A percentile compares a stretch with the other conserved stretches of the same genome.
Conservation (phyloP, 352 stramenopile genomes). For the Phytopythium delawarense region DNA sequence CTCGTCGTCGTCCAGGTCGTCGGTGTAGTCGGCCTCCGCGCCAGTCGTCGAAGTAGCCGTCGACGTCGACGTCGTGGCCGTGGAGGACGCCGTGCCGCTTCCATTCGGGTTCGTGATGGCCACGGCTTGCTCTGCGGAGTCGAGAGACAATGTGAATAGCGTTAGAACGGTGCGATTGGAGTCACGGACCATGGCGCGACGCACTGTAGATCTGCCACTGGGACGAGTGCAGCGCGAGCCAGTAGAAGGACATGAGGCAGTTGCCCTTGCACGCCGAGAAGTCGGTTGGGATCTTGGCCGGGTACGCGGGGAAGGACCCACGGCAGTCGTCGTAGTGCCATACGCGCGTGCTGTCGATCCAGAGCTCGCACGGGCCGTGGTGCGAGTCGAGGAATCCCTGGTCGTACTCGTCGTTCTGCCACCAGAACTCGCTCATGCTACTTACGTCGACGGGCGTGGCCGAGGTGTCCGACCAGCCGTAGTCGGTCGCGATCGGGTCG, state of each 20-base stretch:
- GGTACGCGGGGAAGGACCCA: conserved; percentile 28
- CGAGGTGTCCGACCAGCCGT: conserved; percentile 21
- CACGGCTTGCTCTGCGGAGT: conserved; percentile 24
- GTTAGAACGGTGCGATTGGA: not conserved
- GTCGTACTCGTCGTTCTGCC: conserved; percentile 38
- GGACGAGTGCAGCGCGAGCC: conserved; percentile 30
- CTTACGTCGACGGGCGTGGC: conserved; percentile 27
- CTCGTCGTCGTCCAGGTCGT: conserved; percentile 7
- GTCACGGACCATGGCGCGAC: not conserved
- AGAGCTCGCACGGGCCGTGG: conserved; percentile 44
- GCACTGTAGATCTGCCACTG: conserved; percentile 45
- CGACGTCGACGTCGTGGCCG: not conserved
- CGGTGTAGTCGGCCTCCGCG: not conserved
- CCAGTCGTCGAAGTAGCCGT: not conserved
- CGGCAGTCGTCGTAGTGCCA: conserved; percentile 48
- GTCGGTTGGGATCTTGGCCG: conserved; percentile 42
- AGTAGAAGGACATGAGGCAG: conserved; percentile 52
- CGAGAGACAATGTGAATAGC: not conserved
- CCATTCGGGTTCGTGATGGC: conserved; percentile 19
- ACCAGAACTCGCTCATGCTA: conserved; percentile 25
- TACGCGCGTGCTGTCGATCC: conserved; percentile 38
- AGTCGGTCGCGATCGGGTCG: conserved; percentile 24
- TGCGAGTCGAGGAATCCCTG: conserved; percentile 36
- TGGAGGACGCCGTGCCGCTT: not conserved
- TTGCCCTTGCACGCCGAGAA: conserved; percentile 42